phyloP scores from a whole-genome alignment of 176 grass and related monocot species.

The Thalia dealbata region DNA sequence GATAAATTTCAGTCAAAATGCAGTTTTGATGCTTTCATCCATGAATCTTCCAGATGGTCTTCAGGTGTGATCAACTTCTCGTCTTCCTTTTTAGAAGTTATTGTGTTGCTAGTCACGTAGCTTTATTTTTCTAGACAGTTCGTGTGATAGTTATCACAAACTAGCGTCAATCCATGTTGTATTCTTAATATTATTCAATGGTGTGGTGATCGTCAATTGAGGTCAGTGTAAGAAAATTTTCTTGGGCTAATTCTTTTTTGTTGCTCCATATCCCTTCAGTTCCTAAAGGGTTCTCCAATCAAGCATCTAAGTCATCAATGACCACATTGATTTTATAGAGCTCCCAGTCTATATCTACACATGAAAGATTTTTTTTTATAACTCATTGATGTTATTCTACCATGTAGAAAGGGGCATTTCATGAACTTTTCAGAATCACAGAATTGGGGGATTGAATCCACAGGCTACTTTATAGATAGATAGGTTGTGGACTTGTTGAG shows the following conservation, averaged over 20 bases:
- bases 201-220: too few relatives aligned
- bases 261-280: too few relatives aligned
- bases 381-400: neutral
- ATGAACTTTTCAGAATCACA: neutral
- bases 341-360: neutral
- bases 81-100: neutral
- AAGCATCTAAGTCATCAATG: neutral
- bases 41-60: slow-evolving; percentile 93
- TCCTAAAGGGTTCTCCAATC: neutral
- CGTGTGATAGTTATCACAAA: too few relatives aligned
- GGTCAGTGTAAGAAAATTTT: too few relatives aligned
- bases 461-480: too few relatives aligned
- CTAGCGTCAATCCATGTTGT: too few relatives aligned
- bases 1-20: slow-evolving; percentile 89
- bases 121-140: neutral
- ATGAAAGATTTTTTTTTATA: neutral
- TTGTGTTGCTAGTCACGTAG: neutral
- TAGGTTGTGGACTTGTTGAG: too few relatives aligned
- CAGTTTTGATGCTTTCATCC: slow-evolving; percentile 93
- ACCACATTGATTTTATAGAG: neutral
- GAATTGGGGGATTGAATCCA: too few relatives aligned
- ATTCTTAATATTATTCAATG: too few relatives aligned
- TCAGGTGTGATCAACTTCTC: slow-evolving; percentile 46
- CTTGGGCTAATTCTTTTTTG: too few relatives aligned
- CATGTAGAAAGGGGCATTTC: neutral